These are phyloP conservation scores for Ogataea angusta DNA, from an alignment of 805 yeast species.

Conservation along the genomic window DNA sequence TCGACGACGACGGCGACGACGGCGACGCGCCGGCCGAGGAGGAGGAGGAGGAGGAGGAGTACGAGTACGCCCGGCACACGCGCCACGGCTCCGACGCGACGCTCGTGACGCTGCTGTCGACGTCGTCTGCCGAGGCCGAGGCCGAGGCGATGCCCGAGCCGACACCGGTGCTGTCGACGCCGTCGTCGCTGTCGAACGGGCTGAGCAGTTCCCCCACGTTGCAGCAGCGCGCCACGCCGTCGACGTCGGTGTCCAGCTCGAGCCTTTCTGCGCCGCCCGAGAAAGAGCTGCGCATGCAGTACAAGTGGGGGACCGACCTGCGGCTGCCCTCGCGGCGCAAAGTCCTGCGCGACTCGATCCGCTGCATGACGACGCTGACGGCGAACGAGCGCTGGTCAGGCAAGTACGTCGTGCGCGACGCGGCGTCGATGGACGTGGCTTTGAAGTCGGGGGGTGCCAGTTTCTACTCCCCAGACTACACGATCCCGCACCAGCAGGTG, in stretches of 20 bases:
- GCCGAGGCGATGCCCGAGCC: slow-evolving; percentile 6
- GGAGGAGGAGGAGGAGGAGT: slow-evolving; percentile 15
- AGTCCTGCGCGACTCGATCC: slow-evolving; percentile 30
- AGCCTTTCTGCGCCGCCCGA: not conserved
- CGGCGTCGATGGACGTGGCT: slow-evolving; percentile 4
- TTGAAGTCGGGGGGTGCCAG: slow-evolving; percentile 6
- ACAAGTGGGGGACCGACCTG: slow-evolving; percentile 10
- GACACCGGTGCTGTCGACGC: slow-evolving; percentile 9
- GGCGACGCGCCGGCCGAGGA: not conserved
- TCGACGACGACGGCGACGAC: slow-evolving; percentile 14
- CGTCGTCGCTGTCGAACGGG: slow-evolving; percentile 6
- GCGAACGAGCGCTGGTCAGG: slow-evolving; percentile 37
- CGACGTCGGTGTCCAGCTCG: slow-evolving; percentile 11
- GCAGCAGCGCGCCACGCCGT: slow-evolving; percentile 9
- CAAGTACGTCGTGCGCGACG: slow-evolving; percentile 27
- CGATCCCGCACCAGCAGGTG: slow-evolving; percentile 11
- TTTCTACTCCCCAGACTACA: slow-evolving; percentile 7
- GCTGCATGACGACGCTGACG: slow-evolving; percentile 34
- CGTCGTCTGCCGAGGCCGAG: slow-evolving; percentile 24
- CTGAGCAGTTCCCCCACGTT: slow-evolving; percentile 6
- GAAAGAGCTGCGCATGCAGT: slow-evolving; percentile 1
- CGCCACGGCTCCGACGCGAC: not conserved
- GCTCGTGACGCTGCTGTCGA: not conserved
- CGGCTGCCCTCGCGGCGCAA: slow-evolving; percentile 25
- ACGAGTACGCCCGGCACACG: slow-evolving; percentile 9